Base-by-base conservation (phyloP, 1,284 basidiomycete species). In the Austroboletus novae-zelandiae region DNA sequence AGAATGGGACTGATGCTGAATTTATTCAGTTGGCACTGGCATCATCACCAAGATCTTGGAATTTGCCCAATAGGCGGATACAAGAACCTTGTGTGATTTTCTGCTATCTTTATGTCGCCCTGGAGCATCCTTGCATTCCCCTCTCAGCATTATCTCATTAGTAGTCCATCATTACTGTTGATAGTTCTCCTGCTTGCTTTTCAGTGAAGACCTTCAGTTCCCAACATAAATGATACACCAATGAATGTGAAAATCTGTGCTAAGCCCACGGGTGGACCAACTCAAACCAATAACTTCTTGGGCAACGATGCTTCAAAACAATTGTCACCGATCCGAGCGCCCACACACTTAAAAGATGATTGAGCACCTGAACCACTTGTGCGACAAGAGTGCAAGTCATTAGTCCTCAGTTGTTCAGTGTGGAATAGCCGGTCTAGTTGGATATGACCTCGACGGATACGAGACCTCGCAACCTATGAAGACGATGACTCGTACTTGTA, bases 41-140 rank as follows among this genome's bases (percentile, higher is more conserved):
- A 84, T 96, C 61, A 84, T 95, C 57, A 92, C 90, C 57, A 91
- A 93, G 72, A 80, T 93, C 56, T 66, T 92, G 59, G 78, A 82
- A 60, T 71, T 60, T 40, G 64, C 66, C 35, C 65, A 47, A 53
- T 44, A 45, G 41, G 34, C 36, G 40, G 47, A 48, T 51, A 34
- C 17, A 43, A 34, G 42, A 43, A 25, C 45, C 46, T 46, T 43
- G 48, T 56, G 46, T 62, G 56, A 55, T 55, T 50, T 56, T 29
- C 53, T 57, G 54, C 50, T 55, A 59, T 63, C 57, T 48, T 60
- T 64, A 56, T 60, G 59, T 65, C 60, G 59, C 57, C 52, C 31
- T 51, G 39, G 50, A 53, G 43, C 30, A 44, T 60, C 39, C 41
- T 57, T 39, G 34, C 50, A 59, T 23, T 55, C 64, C 34, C 56